Percentiles rank a stretch among this genome's conserved stretches.
Evolutionary conservation across 495 filamentous ascomycete genomes (phyloP).

Genomic region (Poronia punctata): DNA sequence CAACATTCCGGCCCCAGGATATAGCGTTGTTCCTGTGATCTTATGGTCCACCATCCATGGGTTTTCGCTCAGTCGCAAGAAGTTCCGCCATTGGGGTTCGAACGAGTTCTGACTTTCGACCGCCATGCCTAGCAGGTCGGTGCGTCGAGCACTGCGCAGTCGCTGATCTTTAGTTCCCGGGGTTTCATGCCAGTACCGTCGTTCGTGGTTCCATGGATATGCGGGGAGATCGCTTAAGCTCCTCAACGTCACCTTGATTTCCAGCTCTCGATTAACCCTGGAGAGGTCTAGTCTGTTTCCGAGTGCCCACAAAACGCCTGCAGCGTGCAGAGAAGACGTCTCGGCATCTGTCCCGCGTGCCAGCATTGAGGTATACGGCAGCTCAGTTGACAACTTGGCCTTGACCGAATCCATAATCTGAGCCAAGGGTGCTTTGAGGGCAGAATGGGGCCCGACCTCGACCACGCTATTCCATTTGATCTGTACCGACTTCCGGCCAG

Average conservation of each 20-base stretch:
- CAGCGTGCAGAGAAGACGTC: conserved; percentile 21
- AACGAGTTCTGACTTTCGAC: conserved; percentile 20
- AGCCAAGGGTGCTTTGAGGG: conserved; percentile 45
- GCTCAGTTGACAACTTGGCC: conserved; percentile 1
- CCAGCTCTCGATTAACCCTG: conserved; percentile 19
- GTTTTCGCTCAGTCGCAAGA: conserved; percentile 29
- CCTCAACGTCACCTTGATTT: conserved; percentile 11
- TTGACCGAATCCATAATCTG: conserved; percentile 33
- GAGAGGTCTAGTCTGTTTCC: conserved; percentile 35
- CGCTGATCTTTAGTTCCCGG: conserved; percentile 35
- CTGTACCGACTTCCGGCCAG: neutral
- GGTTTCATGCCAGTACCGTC: conserved; percentile 35
- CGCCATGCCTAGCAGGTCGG: conserved; percentile 38
- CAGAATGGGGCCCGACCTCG: conserved; percentile 24
- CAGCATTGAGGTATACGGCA: conserved; percentile 23
- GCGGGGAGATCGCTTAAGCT: conserved; percentile 28
- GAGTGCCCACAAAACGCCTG: conserved; percentile 27
- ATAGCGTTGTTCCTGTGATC: conserved; percentile 35
- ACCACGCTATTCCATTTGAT: conserved; percentile 12
- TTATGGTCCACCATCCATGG: conserved; percentile 44
- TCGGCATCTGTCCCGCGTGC: conserved; percentile 24
- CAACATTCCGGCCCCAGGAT: conserved; percentile 43
- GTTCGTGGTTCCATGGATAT: conserved; percentile 39
- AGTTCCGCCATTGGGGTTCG: conserved; percentile 37
- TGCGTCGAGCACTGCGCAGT: conserved; percentile 28